Base-by-base conservation (phyloP, 2,329 filamentous ascomycete species). In the Exophiala oligosperma region DNA sequence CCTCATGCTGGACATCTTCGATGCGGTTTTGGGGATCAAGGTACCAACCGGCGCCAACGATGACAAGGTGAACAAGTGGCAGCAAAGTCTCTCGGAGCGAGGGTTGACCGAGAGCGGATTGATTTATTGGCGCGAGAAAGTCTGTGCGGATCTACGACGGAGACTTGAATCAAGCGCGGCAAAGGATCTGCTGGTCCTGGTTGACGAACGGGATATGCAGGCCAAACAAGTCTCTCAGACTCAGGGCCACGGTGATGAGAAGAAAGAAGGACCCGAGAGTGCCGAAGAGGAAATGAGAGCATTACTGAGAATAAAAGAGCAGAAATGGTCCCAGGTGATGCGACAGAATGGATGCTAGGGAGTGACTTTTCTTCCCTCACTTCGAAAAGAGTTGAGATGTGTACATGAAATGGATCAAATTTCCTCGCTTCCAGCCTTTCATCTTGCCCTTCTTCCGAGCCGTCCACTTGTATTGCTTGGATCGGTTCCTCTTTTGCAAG, bases 241-340 rank as follows among this genome's bases (percentile, higher is more conserved):
- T 6, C 7, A 29, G 23, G 26, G 28, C 9, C 9, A 2, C 12
- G 38, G 43, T 21, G 4, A 21, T 6, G 28, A 23, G 43, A 35
- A 11, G n/a, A 49, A 49, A 17, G 49, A 48, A 49, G 17, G 26
- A 12, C 43, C 14, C 21, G 26, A 32, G 21, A 32, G 17, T 17
- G 49, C 57, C 14, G 57, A 60, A 35, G 48, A 29, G 40, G 57
- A 28, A n/a, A 57, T 60, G 57, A 54, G 54, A 32, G 47, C 17
- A 6, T 49, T 28, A n/a, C 38, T 60, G 21, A 46, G 17, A 28
- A 24, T 60, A 7, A 41, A 41, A 23, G 57, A 60, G 35, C 21
- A 14, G 21, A 49, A 26, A 32, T 60, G 57, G 57, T 23, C 26
- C 12, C 12, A 9, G 12, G 49, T 50, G 2, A 38, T 60, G 14